Conservation (phyloP, 164 flowering plant genomes). For the Saururus chinensis region DNA sequence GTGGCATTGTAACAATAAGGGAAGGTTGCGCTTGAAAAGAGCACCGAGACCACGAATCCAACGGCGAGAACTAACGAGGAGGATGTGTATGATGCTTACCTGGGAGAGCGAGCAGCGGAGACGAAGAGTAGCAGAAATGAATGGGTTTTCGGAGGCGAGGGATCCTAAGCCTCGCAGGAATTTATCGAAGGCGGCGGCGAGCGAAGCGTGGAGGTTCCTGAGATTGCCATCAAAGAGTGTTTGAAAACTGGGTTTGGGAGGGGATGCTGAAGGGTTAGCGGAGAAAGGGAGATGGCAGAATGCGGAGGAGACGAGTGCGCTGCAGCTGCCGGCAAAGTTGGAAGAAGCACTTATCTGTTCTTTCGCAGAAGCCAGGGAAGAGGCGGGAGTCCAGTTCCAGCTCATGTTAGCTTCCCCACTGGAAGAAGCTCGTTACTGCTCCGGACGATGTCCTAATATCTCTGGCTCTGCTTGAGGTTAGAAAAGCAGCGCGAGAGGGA, state of each 20-base stretch:
- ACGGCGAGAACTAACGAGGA: background rate
- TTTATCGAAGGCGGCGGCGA: background rate
- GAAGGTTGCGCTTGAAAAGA: no score
- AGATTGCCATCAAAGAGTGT: background rate
- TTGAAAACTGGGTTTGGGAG: background rate
- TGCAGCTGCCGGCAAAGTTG: background rate
- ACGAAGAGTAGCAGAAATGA: background rate
- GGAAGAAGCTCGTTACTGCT: no score
- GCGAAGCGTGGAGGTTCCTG: background rate
- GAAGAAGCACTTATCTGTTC: background rate
- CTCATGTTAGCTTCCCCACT: no score
- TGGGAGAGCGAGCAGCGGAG: background rate
- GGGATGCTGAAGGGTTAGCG: background rate
- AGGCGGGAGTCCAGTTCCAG: no score
- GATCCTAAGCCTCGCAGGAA: background rate
- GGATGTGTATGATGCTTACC: background rate
- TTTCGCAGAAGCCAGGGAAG: background rate
- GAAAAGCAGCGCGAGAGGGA: no score
- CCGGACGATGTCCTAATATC: no score
- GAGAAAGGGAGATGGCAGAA: slow-evolving; percentile 4
- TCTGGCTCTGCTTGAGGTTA: no score
- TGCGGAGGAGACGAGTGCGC: slow-evolving; percentile 1
- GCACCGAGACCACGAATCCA: no score
- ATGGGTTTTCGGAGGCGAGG: background rate
- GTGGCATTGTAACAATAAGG: no score